These are phyloP conservation scores for Croton setiger DNA, from an alignment of 441 rosid genomes.

Conservation along the genomic window DNA sequence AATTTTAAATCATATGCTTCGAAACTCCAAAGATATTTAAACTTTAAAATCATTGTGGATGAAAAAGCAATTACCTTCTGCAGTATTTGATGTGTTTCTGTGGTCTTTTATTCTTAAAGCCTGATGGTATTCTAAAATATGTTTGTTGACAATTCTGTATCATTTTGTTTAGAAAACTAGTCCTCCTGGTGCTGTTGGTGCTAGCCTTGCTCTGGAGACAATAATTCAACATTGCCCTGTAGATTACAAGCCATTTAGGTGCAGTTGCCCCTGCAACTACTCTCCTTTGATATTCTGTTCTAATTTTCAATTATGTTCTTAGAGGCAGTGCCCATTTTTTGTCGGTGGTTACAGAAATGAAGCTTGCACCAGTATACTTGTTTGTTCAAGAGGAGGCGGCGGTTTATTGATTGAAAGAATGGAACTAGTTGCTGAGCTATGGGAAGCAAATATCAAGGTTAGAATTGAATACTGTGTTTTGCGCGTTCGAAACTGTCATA, in stretches of 20 bases:
- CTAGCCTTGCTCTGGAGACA: constrained; percentile 86
- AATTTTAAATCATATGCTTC: background rate
- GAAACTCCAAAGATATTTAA: too few species aligned
- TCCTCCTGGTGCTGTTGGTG: constrained; percentile 89
- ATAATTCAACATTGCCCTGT: constrained; percentile 63
- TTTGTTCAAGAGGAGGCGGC: constrained; percentile 98
- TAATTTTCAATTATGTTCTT: constrained; percentile 1
- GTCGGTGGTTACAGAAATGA: constrained; percentile 55
- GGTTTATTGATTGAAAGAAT: constrained; percentile 90
- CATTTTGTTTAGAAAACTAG: constrained; percentile 56
- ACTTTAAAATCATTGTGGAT: background rate
- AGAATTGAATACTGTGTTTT: constrained; percentile 8
- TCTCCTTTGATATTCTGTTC: constrained; percentile 1
- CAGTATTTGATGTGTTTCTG: background rate
- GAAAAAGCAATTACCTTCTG: too few species aligned
- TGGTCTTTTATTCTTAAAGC: too few species aligned
- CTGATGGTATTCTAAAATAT: too few species aligned
- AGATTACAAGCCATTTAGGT: constrained; percentile 70
- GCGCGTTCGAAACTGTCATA: background rate
- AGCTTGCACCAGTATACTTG: constrained; percentile 57
- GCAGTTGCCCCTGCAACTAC: constrained; percentile 11
- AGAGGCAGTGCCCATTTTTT: constrained; percentile 8
- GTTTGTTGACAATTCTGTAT: background rate
- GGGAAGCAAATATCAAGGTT: constrained; percentile 91
- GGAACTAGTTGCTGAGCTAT: constrained; percentile 84